phyloP scores from a whole-genome alignment of 192 early-diverging fungal genomes.

The Rhizoclosmatium globosum region DNA sequence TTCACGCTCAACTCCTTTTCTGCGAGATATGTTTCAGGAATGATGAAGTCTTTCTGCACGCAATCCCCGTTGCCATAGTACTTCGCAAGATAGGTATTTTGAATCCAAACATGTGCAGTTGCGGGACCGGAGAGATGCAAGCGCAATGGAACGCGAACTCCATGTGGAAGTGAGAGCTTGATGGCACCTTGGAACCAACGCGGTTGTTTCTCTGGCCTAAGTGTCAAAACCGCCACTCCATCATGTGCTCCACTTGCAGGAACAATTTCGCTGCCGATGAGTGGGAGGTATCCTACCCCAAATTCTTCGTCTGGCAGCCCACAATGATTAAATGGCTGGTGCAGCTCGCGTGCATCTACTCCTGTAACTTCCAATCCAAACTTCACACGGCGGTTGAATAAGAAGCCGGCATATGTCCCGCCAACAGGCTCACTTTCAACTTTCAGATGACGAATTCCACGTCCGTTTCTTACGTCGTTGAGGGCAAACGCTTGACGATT shows the following conservation, averaged over 20 bases:
- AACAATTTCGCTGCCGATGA: conserved; percentile 27
- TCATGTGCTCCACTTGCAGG: neutral
- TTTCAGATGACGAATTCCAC: conserved; percentile 71
- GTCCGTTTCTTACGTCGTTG: conserved; percentile 78
- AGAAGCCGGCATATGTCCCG: neutral
- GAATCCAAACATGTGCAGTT: conserved; percentile 74
- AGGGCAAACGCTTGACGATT: conserved; percentile 73
- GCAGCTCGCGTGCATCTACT: conserved; percentile 70
- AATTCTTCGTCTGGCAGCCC: conserved; percentile 78
- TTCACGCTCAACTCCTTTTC: conserved; percentile 13
- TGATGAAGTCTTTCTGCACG: conserved; percentile 74
- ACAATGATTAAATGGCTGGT: conserved; percentile 66
- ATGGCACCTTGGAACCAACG: conserved; percentile 54
- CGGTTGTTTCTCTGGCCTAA: conserved; percentile 3
- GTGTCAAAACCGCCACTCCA: neutral
- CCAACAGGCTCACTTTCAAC: conserved; percentile 51
- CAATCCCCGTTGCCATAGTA: conserved; percentile 75
- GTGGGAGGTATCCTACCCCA: conserved; percentile 38
- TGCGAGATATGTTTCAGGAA: conserved; percentile 43
- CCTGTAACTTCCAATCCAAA: conserved; percentile 75
- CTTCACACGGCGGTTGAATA: conserved; percentile 16
- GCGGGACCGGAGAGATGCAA: conserved; percentile 70
- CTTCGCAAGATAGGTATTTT: conserved; percentile 70
- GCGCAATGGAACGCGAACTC: conserved; percentile 65
- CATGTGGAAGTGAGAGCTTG: neutral